Conservation (phyloP, 140 eudicot genomes). For the Erigeron philadelphicus region DNA sequence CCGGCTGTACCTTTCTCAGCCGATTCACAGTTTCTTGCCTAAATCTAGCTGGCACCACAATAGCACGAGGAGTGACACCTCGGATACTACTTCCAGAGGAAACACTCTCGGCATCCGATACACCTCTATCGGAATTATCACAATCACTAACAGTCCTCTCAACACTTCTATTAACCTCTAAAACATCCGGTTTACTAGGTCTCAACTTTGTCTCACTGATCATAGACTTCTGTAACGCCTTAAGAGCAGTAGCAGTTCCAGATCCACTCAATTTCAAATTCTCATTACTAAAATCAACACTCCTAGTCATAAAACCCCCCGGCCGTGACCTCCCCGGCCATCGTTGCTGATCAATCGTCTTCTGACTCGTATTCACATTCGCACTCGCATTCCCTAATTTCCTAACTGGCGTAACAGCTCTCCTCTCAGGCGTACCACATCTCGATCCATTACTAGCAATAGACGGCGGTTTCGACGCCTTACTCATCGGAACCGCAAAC, state of each 20-base stretch:
- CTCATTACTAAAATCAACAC: slow-evolving; percentile 69
- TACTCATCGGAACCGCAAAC: slow-evolving; percentile 41
- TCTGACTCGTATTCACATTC: slow-evolving; percentile 15
- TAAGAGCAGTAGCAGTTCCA: slow-evolving; percentile 34
- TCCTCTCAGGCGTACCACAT: slow-evolving; percentile 64
- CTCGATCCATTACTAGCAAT: slow-evolving; percentile 29
- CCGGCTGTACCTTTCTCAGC: slow-evolving; percentile 42
- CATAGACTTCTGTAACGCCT: slow-evolving; percentile 49
- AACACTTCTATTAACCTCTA: slow-evolving; percentile 20
- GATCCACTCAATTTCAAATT: slow-evolving; percentile 59
- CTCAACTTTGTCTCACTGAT: slow-evolving; percentile 27
- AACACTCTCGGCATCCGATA: slow-evolving; percentile 59
- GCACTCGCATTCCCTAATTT: slow-evolving; percentile 25
- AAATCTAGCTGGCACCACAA: slow-evolving; percentile 63
- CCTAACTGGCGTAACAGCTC: slow-evolving; percentile 53
- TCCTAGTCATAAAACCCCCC: slow-evolving; percentile 50
- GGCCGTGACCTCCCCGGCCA: slow-evolving; percentile 75
- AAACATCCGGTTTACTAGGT: slow-evolving; percentile 13
- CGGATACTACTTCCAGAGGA: slow-evolving; percentile 54
- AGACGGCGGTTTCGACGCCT: slow-evolving; percentile 40
- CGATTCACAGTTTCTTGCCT: slow-evolving; percentile 55
- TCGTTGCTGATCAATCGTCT: slow-evolving; percentile 50
- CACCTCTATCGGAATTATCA: slow-evolving; percentile 33
- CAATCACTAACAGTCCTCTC: slow-evolving; percentile 22
- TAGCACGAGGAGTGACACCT: slow-evolving; percentile 42